phyloP scores from a whole-genome alignment of 768 basidiomycete species.

The Hypholoma sublateritium region DNA sequence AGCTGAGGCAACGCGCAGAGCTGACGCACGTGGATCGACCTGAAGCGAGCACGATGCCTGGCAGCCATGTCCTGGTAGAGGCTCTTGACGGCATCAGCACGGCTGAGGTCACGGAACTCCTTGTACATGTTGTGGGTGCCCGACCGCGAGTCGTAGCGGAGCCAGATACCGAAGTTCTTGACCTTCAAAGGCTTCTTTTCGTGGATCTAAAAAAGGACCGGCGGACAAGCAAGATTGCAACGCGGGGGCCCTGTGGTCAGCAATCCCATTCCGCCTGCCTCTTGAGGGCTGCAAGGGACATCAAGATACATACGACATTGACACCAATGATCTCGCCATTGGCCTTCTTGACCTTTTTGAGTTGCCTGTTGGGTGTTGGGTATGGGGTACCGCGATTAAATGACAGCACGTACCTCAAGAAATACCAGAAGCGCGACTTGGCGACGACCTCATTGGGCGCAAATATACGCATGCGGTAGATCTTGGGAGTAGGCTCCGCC shows the following conservation, averaged over 20 bases:
- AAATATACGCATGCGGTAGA: conserved; percentile 99
- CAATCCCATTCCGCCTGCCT: conserved; percentile 80
- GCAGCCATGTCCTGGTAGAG: conserved; percentile 99
- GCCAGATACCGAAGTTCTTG: conserved; percentile 99
- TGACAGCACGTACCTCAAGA: conserved; percentile 66
- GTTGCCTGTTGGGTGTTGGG: conserved; percentile 53
- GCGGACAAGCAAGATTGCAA: conserved; percentile 27
- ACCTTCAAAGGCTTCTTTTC: conserved; percentile 98
- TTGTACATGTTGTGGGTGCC: conserved; percentile 99
- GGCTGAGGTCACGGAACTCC: conserved; percentile 94
- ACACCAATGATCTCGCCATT: conserved; percentile 98
- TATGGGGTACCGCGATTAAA: background rate
- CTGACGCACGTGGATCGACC: conserved; percentile 87
- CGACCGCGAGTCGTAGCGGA: conserved; percentile 98
- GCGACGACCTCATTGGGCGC: conserved; percentile 98
- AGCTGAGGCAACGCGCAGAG: too few species aligned
- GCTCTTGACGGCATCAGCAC: conserved; percentile 93
- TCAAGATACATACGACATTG: conserved; percentile 86
- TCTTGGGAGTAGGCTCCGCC: conserved; percentile 91
- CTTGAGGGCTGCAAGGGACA: conserved; percentile 77
- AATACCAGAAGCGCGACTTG: conserved; percentile 99
- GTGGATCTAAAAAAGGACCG: conserved; percentile 69
- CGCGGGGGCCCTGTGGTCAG: conserved; percentile 37
- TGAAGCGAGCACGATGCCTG: conserved; percentile 97
- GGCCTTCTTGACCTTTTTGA: conserved; percentile 99